A percentile compares a stretch with the other conserved stretches of the same genome.
phyloP scores from a whole-genome alignment of 192 early-diverging fungal genomes.

The Linnemannia exigua region DNA sequence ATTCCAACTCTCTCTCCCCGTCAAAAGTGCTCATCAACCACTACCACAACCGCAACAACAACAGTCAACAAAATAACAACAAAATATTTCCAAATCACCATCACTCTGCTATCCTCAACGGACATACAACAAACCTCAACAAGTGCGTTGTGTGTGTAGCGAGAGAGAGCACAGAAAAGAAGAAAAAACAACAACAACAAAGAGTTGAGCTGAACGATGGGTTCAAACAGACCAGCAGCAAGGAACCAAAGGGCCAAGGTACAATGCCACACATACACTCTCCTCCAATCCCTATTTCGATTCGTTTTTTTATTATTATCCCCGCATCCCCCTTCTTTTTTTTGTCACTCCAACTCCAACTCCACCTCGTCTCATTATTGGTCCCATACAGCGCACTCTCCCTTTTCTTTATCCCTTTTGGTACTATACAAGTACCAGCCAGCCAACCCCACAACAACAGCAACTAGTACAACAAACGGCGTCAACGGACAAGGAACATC shows the following conservation, averaged over 20 bases:
- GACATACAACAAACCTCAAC: background rate
- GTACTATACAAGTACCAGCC: background rate
- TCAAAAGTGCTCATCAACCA: too few relatives aligned
- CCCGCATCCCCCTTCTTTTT: slow-evolving; percentile 9
- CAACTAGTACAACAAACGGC: background rate
- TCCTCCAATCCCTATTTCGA: too few relatives aligned
- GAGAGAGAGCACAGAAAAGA: background rate
- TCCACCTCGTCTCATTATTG: background rate
- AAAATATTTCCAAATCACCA: too few relatives aligned
- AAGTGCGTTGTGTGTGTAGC: too few relatives aligned
- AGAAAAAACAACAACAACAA: background rate
- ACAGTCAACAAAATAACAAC: background rate
- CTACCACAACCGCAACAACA: background rate
- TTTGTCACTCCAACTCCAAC: background rate
- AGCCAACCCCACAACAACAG: background rate
- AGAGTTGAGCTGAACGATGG: slow-evolving; percentile 20
- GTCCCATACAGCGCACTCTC: background rate
- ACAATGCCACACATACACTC: slow-evolving; percentile 10
- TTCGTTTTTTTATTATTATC: background rate
- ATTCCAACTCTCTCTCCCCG: too few relatives aligned
- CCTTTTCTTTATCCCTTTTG: background rate
- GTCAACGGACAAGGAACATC: background rate
- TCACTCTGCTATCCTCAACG: background rate
- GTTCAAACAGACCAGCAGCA: slow-evolving; percentile 47
- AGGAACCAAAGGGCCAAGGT: slow-evolving; percentile 55